Evolutionary conservation across 345 rosid genomes (phyloP).

Genomic region (Moricandia moricandioides): DNA sequence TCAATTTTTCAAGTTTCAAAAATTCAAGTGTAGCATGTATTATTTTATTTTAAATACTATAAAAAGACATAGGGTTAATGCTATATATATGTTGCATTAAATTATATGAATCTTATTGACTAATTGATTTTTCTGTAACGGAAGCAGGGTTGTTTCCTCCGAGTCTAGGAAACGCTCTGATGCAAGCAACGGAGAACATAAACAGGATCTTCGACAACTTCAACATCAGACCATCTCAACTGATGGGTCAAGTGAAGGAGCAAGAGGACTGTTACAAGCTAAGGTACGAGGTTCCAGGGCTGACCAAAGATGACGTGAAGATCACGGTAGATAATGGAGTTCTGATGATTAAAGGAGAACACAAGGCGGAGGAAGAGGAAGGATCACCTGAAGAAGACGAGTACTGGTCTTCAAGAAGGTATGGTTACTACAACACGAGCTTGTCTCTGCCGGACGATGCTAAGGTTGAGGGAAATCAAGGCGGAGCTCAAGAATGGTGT

Average conservation of each 20-base stretch:
- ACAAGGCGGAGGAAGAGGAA: constrained; percentile 57
- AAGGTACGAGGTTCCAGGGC: constrained; percentile 70
- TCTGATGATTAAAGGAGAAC: constrained; percentile 65
- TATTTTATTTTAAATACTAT: too few relatives aligned
- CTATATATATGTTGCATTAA: not conserved
- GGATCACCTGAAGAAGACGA: constrained; percentile 44
- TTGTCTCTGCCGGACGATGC: constrained; percentile 74
- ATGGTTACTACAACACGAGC: constrained; percentile 63
- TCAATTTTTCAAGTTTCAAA: too few relatives aligned
- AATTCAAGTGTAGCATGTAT: too few relatives aligned
- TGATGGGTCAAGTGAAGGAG: constrained; percentile 57
- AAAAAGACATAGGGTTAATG: not conserved
- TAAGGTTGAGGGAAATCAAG: constrained; percentile 59
- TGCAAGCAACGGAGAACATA: constrained; percentile 76
- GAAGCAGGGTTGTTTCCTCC: constrained; percentile 54
- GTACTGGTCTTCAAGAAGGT: constrained; percentile 43
- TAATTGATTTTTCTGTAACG: not conserved
- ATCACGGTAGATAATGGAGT: constrained; percentile 67
- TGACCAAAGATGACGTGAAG: constrained; percentile 70
- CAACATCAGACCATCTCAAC: constrained; percentile 45
- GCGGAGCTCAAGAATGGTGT: constrained; percentile 83
- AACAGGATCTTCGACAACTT: constrained; percentile 65
- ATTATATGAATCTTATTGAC: not conserved
- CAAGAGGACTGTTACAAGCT: constrained; percentile 73
- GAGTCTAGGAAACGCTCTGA: constrained; percentile 62